Evolutionary conservation across 371 early-diverging fungal species (phyloP), one percentile per base, ranked within the genome.

Genomic region (Entomophthora muscae): DNA sequence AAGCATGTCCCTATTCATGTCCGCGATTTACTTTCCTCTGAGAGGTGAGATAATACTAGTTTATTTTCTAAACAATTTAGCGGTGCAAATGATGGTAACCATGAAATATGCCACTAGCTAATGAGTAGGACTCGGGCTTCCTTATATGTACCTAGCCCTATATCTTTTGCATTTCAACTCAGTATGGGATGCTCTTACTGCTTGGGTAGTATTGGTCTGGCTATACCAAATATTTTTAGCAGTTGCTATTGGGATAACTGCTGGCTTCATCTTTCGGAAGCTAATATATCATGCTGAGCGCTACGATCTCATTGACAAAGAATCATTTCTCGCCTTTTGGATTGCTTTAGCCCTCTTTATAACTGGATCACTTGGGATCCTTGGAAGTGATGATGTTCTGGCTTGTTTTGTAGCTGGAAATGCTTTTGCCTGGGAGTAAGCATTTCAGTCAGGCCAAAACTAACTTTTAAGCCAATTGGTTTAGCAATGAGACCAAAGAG

Each of bases 401-500:
- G 89, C 93, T 32, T 84, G 85, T 63, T 95, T 96, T 74, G 76
- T 92, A 57, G 88, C 91, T 5, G 98, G 98, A 10, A 86, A 87
- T 66, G 78, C 84, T 10, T 86, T 94, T 59, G 82, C 90, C 2
- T 92, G 90, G 89, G 86, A 90, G 76, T 73, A 71, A 63, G 76
- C 68, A n/a, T 10, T 57, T 17, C 63, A 13, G 60, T 63, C 32
- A 55, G 66, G 24, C 32, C 26, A 7, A 54, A 13, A 5, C 23
- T 57, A 28, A 53, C 61, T 42, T 71, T 7, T 53, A 42, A 67
- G 74, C 74, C 69, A 88, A 85, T 57, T 93, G 91, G 89, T 92
- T 93, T 73, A 78, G 85, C 53, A 71, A 85, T 52, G 91, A 93
- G 67, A 86, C 86, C 23, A 80, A 85, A 63, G 89, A 90, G 66